phyloP scores from a whole-genome alignment of 2,329 filamentous ascomycete species.

The Stachybotrys elegans region DNA sequence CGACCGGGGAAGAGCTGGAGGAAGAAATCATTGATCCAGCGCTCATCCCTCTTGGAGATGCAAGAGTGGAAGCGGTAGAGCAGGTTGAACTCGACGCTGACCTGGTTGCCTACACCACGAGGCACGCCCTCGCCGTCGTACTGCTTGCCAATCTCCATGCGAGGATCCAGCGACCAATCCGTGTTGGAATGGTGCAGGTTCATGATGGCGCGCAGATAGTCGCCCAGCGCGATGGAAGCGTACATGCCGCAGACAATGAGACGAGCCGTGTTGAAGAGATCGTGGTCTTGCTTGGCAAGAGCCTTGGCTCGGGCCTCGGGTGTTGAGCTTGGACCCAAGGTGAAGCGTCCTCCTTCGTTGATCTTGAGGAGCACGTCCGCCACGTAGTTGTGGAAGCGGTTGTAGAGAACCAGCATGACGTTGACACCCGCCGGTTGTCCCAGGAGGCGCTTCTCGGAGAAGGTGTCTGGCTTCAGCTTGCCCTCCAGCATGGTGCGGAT shows the following conservation, averaged over 20 bases:
- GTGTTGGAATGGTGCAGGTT: slow-evolving; percentile 49
- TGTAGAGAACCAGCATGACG: slow-evolving; percentile 63
- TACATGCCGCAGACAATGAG: slow-evolving; percentile 51
- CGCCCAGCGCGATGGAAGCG: slow-evolving; percentile 41
- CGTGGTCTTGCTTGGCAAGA: slow-evolving; percentile 34
- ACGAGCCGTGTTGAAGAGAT: slow-evolving; percentile 32
- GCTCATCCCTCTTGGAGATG: slow-evolving; percentile 24
- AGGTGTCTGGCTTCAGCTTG: slow-evolving; percentile 67
- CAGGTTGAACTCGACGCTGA: slow-evolving; percentile 28
- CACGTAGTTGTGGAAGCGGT: slow-evolving; percentile 65
- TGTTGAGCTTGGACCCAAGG: not conserved
- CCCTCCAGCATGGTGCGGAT: slow-evolving; percentile 61
- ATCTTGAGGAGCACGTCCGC: slow-evolving; percentile 58
- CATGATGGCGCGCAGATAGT: slow-evolving; percentile 33
- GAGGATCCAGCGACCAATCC: slow-evolving; percentile 49
- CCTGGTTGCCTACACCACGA: slow-evolving; percentile 27
- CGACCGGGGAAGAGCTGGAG: slow-evolving; percentile 9
- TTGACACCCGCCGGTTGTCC: slow-evolving; percentile 66
- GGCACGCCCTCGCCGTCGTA: slow-evolving; percentile 18
- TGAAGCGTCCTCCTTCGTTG: slow-evolving; percentile 62
- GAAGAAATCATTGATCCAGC: slow-evolving; percentile 21
- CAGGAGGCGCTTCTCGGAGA: slow-evolving; percentile 59
- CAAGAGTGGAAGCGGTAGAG: slow-evolving; percentile 28
- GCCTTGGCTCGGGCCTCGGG: slow-evolving; percentile 21
- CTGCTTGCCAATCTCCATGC: slow-evolving; percentile 7